Percentiles rank a stretch among this genome's conserved stretches.
Conservation (phyloP, 1,284 basidiomycete genomes). For the Singerocomus inundabilis region DNA sequence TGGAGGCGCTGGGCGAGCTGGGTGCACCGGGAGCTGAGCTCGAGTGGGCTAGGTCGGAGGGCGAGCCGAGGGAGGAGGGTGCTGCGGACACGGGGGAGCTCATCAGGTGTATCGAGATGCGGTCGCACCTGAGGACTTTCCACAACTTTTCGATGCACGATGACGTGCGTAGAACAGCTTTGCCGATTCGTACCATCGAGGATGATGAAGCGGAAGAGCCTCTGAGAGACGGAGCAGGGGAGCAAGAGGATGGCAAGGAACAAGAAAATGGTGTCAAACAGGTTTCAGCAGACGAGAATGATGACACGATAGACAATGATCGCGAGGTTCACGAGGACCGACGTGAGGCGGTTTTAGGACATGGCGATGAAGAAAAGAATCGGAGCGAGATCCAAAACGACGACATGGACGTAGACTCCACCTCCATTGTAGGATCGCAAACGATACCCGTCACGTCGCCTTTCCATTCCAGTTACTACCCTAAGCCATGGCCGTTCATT, state of each 20-base stretch:
- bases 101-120: conserved; percentile 23
- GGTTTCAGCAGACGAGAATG: not conserved
- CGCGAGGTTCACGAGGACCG: not conserved
- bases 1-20: conserved; percentile 36
- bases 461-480: conserved; percentile 33
- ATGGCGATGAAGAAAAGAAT: not conserved
- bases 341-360: not conserved
- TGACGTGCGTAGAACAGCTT: not conserved
- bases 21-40: conserved; percentile 35
- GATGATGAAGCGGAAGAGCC: not conserved
- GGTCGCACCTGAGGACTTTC: not conserved
- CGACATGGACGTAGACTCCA: not conserved
- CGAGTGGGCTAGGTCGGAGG: conserved; percentile 38
- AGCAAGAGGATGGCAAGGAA: not conserved
- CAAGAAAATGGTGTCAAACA: no score
- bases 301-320: not conserved
- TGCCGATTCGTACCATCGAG: not conserved
- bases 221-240: not conserved
- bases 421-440: not conserved
- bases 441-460: conserved; percentile 18
- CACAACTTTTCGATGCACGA: not conserved
- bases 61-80: conserved; percentile 31
- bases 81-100: conserved; percentile 31
- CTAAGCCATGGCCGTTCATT: conserved; percentile 36
- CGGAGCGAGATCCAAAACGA: not conserved